Conservation (phyloP, 129 eudicot species). For the Chrysanthemum lavandulifolium region DNA sequence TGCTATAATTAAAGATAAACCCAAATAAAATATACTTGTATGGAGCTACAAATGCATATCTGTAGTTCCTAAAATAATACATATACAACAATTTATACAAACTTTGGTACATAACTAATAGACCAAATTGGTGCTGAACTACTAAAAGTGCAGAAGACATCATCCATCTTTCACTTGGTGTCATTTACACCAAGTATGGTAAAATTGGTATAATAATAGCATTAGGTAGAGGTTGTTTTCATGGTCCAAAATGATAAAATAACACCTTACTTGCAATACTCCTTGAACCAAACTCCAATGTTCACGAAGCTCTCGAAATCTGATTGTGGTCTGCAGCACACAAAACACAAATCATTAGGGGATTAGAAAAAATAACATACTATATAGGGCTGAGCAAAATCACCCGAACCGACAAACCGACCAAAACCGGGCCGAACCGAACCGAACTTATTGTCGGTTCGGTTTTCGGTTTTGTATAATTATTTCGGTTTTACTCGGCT, state of each 20-base stretch:
- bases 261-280: constrained; percentile 55
- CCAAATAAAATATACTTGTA: not conserved
- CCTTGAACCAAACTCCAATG: constrained; percentile 91
- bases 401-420: too few species aligned
- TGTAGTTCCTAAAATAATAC: not conserved
- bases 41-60: not conserved
- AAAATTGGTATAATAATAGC: not conserved
- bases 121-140: not conserved
- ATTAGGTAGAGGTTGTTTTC: not conserved
- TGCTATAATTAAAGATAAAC: not conserved
- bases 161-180: not conserved
- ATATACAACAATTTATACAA: not conserved
- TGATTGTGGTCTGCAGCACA: constrained; percentile 83
- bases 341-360: not conserved
- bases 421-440: too few species aligned
- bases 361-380: too few species aligned
- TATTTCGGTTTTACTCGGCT: too few species aligned
- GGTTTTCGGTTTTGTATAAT: too few species aligned
- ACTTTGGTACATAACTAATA: too few species aligned
- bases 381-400: too few species aligned
- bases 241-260: not conserved
- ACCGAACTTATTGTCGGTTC: too few species aligned
- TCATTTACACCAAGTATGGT: constrained; percentile 10
- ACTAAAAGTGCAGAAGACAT: not conserved
- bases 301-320: constrained; percentile 91